Base-by-base conservation (phyloP, 176 grass and related monocot genomes). In the Oryza officinalis region DNA sequence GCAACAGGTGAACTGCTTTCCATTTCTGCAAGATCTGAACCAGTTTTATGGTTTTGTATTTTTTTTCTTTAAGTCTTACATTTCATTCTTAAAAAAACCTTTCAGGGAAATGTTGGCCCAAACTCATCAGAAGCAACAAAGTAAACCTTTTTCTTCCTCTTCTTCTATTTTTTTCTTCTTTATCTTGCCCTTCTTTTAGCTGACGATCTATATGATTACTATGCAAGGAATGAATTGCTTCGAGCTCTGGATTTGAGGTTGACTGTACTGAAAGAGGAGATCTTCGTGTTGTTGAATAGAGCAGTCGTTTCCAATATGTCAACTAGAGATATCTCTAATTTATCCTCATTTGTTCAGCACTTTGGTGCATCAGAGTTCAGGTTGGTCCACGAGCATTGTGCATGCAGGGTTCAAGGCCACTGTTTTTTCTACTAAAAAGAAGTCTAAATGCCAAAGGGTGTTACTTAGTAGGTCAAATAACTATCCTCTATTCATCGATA, bases 241-340 rank as follows among this genome's bases (percentile, higher is more conserved):
- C 89, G 86, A 78, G 97, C 97, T 71, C 63, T 99, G 68, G 91
- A 96, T 60, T 86, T 99, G 77, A 99, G 97, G 81, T 71, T 99
- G 63, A 89, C 76, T 45, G 88, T 88, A 54, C 71, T 99, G 82
- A 94, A 92, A 75, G 97, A 99, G 74, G 97, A 99, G 67, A 83
- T 92, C 13, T 43, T 75, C 20, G 63, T 74, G 66, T 73, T 84
- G 64, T 91, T 99, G 67, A 96, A 86, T 83, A 66, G 20, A 81
- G 87, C 93, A 80, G 77, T 87, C 71, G 75, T 89, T 13, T 87
- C 81, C 46, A 92, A 85, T 76, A 87, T 96, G 67, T 87, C 83
- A 12, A 32, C 69, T 23, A 88, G 80, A 81, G 91, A 94, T 45
- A 83, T 99, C 59, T 96, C 79, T 54, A 87, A 94, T 89, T 71